Base-by-base conservation (phyloP, 1,284 basidiomycete genomes). In the Sparassis latifolia region DNA sequence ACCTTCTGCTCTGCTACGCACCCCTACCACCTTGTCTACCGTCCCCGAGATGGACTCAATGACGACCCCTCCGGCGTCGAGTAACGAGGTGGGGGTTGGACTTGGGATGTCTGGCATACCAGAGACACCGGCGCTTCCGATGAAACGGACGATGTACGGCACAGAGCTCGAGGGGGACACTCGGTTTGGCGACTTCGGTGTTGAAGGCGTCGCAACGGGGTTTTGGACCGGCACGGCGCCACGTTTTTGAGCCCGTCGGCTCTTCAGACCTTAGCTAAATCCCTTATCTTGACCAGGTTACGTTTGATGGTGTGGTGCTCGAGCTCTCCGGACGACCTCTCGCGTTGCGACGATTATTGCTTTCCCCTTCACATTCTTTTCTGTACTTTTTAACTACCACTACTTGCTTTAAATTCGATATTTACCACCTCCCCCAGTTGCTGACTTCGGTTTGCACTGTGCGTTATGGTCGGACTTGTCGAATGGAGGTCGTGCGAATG, bases 121-220 rank as follows among this genome's bases (percentile, higher is more conserved):
- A 10, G 68, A 70, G 9, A 66, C 67, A 20, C 66, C 69, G 0
- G 66, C 56, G 32, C 59, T 50, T 42, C 69, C 71, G 10, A 65
- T 74, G 53, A 78, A 76, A 61, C 76, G 79, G 53, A 89, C 87
- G 12, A 86, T 89, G 81, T 89, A 87, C 65, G 86, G 86, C 4
- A 89, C 86, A 0, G 86, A 89, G 65, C 63, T 88, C 41, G 85
- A 86, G 31, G 70, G 71, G 40, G 86, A 89, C 62, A 84, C 82
- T 9, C 78, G 86, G 44, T 89, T 89, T 62, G 87, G 87, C 4
- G 86, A 89, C 66, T 89, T 89, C 64, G 87, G 87, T 42, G 72
- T 86, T 31, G 82, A 86, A 60, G 82, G 85, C 10, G 78, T 88
- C 52, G 84, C 83, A 27, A 77, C 75, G 51, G 77, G 78, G 12